These are phyloP conservation scores for Neonectria hederae DNA, from an alignment of 2,329 filamentous ascomycete genomes.

Conservation along the genomic window DNA sequence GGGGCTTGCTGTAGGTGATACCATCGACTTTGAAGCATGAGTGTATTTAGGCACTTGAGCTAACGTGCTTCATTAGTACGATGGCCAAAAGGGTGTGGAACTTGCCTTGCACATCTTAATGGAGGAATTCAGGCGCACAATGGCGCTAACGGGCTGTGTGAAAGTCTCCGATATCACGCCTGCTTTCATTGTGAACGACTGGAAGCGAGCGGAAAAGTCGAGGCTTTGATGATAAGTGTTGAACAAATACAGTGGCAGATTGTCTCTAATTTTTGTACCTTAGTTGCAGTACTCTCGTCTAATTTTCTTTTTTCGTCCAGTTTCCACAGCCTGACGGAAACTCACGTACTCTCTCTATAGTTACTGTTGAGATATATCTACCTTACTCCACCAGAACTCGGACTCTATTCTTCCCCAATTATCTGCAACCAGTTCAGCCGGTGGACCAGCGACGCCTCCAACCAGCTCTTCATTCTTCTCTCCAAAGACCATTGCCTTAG, in stretches of 20 bases:
- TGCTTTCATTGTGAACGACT: not conserved
- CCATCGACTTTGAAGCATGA: not conserved
- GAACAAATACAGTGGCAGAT: not conserved
- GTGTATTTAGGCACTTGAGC: not conserved
- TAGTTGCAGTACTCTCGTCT: not conserved
- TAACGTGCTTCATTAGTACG: not conserved
- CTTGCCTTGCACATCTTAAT: constrained; percentile 16
- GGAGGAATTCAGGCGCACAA: constrained; percentile 19
- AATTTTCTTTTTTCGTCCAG: not conserved
- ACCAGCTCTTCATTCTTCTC: constrained; percentile 58
- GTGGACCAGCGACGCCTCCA: constrained; percentile 49
- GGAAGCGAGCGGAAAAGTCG: not conserved
- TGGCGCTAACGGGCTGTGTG: constrained; percentile 12
- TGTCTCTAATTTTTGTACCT: not conserved
- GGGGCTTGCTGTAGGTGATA: constrained; percentile 16
- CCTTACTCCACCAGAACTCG: constrained; percentile 58
- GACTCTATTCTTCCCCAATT: constrained; percentile 54
- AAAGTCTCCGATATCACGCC: constrained; percentile 16
- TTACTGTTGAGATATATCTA: constrained; percentile 48
- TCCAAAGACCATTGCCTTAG: constrained; percentile 55
- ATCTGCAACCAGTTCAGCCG: constrained; percentile 52
- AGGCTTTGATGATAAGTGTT: not conserved
- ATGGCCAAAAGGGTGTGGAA: constrained; percentile 16
- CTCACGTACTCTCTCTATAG: too few relatives aligned
- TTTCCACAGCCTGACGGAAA: not conserved